phyloP scores from a whole-genome alignment of 805 yeast genomes.

The Suhomyces pyralidae region DNA sequence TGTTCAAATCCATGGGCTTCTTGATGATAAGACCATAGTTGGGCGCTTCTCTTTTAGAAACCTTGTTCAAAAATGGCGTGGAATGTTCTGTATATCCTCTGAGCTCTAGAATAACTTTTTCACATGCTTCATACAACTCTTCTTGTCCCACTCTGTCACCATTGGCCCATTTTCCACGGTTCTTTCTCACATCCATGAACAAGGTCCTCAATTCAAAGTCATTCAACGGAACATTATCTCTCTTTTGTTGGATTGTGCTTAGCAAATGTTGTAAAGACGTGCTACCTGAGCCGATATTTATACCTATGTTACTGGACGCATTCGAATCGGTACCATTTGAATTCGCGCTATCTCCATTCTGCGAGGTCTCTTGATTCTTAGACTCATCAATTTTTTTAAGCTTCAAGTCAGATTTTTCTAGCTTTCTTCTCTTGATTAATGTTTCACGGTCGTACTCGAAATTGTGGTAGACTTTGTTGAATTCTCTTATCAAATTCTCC shows the following conservation, averaged over 20 bases:
- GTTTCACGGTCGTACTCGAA: slow-evolving; percentile 78
- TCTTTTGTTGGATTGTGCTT: slow-evolving; percentile 69
- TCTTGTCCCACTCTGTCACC: slow-evolving; percentile 96
- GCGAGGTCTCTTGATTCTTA: slow-evolving; percentile 15
- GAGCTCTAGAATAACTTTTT: slow-evolving; percentile 85
- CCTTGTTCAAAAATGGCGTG: slow-evolving; percentile 91
- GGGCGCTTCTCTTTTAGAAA: slow-evolving; percentile 97
- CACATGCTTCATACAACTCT: slow-evolving; percentile 96
- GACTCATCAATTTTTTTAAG: slow-evolving; percentile 37
- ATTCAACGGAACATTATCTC: slow-evolving; percentile 70
- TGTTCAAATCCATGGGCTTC: slow-evolving; percentile 93
- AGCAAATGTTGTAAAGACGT: slow-evolving; percentile 69
- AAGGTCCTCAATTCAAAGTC: slow-evolving; percentile 82
- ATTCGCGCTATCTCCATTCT: slow-evolving; percentile 16
- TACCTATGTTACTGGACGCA: slow-evolving; percentile 41
- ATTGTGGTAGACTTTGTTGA: slow-evolving; percentile 70
- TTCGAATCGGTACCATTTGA: slow-evolving; percentile 35
- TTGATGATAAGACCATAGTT: slow-evolving; percentile 88
- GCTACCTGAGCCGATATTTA: slow-evolving; percentile 37
- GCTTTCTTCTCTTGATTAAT: slow-evolving; percentile 65
- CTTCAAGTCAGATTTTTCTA: slow-evolving; percentile 78
- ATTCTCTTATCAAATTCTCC: slow-evolving; percentile 52
- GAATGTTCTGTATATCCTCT: slow-evolving; percentile 95
- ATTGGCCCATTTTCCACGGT: slow-evolving; percentile 96
- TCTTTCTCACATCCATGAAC: slow-evolving; percentile 89